Percentiles rank a stretch among this genome's conserved stretches.
These are phyloP conservation scores for Chaetomium sp. DNA, from an alignment of 2,329 filamentous ascomycete genomes.

Conservation along the genomic window DNA sequence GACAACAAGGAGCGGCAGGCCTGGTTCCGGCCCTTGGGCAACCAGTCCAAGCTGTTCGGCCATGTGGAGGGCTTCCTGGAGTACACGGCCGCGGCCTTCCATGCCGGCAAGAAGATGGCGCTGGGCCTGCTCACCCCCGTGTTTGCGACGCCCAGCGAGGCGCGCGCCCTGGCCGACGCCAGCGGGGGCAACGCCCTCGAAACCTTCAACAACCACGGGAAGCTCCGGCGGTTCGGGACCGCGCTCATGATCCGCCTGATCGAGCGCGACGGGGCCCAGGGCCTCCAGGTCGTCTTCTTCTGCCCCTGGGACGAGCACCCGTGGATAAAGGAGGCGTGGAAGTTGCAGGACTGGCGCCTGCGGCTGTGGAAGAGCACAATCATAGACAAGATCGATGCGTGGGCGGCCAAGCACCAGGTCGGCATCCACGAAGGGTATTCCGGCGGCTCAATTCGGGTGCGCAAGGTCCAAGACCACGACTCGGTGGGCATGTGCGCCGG, in stretches of 20 bases:
- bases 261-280: not conserved
- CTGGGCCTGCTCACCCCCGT: constrained; percentile 6
- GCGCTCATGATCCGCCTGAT: constrained; percentile 2
- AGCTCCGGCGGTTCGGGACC: constrained; percentile 7
- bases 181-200: too few relatives aligned
- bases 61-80: constrained; percentile 9
- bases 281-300: constrained; percentile 3
- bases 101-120: not conserved
- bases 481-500: constrained; percentile 13
- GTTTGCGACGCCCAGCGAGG: not conserved
- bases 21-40: not conserved
- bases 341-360: constrained; percentile 3
- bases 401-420: constrained; percentile 3
- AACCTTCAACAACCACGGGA: not conserved
- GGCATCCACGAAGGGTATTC: not conserved
- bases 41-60: constrained; percentile 6
- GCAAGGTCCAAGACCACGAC: constrained; percentile 1
- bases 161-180: not conserved
- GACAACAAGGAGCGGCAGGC: not conserved
- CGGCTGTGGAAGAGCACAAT: constrained; percentile 7
- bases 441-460: not conserved
- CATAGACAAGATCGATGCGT: not conserved
- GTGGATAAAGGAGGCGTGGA: constrained; percentile 6
- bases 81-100: constrained; percentile 12
- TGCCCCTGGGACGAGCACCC: constrained; percentile 7